Conservation (phyloP, 768 basidiomycete genomes). For the Termitomyces sp. region DNA sequence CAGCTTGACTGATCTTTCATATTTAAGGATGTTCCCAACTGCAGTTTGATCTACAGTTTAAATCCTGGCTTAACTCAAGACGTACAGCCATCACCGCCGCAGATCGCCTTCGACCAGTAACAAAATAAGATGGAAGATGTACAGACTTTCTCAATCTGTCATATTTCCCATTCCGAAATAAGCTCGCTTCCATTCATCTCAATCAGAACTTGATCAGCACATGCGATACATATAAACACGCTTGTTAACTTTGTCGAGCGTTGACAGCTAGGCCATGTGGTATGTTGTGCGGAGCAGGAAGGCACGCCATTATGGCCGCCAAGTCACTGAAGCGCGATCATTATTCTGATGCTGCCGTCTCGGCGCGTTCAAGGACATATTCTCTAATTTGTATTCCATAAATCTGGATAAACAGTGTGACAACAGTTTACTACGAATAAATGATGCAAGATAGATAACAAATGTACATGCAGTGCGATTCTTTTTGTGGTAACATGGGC, state of each 20-base stretch:
- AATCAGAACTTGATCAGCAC: not conserved
- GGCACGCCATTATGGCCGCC: not conserved
- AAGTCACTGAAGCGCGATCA: not conserved
- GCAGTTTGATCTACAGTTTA: not conserved
- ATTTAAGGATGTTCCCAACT: not conserved
- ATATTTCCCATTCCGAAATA: not conserved
- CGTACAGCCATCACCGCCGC: not conserved
- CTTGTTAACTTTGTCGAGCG: not conserved
- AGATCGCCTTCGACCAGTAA: not conserved
- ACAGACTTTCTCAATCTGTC: not conserved
- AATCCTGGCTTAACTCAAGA: not conserved
- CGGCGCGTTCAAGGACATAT: not conserved
- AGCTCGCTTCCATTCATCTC: not conserved
- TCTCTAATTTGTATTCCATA: not conserved
- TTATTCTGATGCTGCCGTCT: not conserved
- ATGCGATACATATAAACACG: no score
- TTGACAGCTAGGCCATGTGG: not conserved
- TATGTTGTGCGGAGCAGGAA: not conserved
- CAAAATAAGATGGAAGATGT: not conserved
- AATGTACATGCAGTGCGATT: constrained; percentile 8
- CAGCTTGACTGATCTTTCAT: not conserved
- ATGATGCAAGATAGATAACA: constrained; percentile 9
- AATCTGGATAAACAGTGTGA: not conserved
- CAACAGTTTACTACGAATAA: not conserved
- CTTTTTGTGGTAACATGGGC: not conserved